These are phyloP conservation scores for Trichoderma gracile DNA, from an alignment of 2,329 filamentous ascomycete species.

Conservation along the genomic window DNA sequence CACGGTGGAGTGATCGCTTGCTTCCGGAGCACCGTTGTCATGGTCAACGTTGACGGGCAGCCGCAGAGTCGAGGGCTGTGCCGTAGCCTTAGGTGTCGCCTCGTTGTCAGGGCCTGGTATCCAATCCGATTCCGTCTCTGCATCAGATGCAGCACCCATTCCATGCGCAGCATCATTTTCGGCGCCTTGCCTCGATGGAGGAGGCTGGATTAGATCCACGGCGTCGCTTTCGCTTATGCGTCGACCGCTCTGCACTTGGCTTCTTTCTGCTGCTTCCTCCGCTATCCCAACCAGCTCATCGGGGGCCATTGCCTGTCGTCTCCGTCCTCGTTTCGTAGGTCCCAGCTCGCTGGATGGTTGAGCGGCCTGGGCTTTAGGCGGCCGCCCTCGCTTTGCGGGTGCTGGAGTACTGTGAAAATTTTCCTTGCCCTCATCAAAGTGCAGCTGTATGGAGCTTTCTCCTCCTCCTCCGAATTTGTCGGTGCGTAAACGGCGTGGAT, in stretches of 20 bases:
- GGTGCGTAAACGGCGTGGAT: constrained; percentile 39
- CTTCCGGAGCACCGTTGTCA: constrained; percentile 34
- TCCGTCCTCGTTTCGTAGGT: constrained; percentile 24
- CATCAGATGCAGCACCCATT: constrained; percentile 14
- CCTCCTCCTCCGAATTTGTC: constrained; percentile 33
- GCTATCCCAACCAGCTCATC: constrained; percentile 35
- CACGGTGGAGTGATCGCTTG: constrained; percentile 40
- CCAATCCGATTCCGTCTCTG: constrained; percentile 39
- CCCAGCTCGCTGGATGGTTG: constrained; percentile 36
- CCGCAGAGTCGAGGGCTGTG: constrained; percentile 21
- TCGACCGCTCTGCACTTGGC: constrained; percentile 25
- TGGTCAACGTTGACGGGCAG: constrained; percentile 31
- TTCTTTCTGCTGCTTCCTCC: constrained; percentile 30
- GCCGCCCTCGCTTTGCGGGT: constrained; percentile 36
- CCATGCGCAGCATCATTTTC: not conserved
- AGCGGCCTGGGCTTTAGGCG: constrained; percentile 33
- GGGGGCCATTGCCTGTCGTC: constrained; percentile 32
- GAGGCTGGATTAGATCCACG: constrained; percentile 36
- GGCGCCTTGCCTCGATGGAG: constrained; percentile 25
- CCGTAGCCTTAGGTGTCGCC: constrained; percentile 38
- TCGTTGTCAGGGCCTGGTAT: constrained; percentile 39
- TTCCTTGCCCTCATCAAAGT: constrained; percentile 27
- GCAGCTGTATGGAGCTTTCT: constrained; percentile 34
- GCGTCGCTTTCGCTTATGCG: constrained; percentile 33
- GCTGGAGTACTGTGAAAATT: constrained; percentile 38